phyloP scores from a whole-genome alignment of 768 basidiomycete genomes.

The Chalciporus sphaerocephalus region DNA sequence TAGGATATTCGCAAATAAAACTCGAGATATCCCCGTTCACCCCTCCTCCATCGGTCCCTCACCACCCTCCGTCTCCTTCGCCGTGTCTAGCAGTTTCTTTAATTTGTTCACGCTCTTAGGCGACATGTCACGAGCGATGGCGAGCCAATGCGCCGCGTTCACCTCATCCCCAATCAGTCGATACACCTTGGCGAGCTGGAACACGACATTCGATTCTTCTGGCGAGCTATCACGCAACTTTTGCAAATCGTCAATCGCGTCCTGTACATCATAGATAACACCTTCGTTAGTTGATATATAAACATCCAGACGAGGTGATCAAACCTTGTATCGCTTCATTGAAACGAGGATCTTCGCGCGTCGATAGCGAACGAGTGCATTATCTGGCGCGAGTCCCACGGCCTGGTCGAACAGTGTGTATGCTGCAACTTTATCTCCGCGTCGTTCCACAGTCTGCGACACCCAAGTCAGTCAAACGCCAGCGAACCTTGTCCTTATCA shows the following conservation, averaged over 20 bases:
- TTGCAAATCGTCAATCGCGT: slow-evolving; percentile 78
- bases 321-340: slow-evolving; percentile 79
- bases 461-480: slow-evolving; percentile 10
- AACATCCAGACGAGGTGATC: slow-evolving; percentile 22
- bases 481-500: slow-evolving; percentile 18
- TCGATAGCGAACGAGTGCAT: slow-evolving; percentile 91
- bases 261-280: slow-evolving; percentile 43
- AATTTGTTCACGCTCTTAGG: slow-evolving; percentile 86
- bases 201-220: slow-evolving; percentile 94
- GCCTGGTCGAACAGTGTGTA: slow-evolving; percentile 80
- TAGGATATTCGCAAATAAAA: slow-evolving; percentile 2
- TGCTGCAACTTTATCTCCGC: slow-evolving; percentile 72
- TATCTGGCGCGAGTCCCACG: slow-evolving; percentile 73
- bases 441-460: slow-evolving; percentile 81
- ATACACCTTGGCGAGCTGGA: slow-evolving; percentile 92
- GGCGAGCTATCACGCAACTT: slow-evolving; percentile 77
- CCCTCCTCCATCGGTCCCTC: slow-evolving; percentile 77
- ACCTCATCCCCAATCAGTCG: slow-evolving; percentile 72
- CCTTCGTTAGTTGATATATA: slow-evolving; percentile 7
- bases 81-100: slow-evolving; percentile 70
- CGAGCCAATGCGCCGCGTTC: slow-evolving; percentile 81
- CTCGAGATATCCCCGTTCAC: slow-evolving; percentile 33
- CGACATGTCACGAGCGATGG: slow-evolving; percentile 88
- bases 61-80: slow-evolving; percentile 52
- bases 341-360: slow-evolving; percentile 87